Percentiles rank a stretch among this genome's conserved stretches.
Conservation (phyloP, 73 alveolate species). For the Urostyla sp. region DNA sequence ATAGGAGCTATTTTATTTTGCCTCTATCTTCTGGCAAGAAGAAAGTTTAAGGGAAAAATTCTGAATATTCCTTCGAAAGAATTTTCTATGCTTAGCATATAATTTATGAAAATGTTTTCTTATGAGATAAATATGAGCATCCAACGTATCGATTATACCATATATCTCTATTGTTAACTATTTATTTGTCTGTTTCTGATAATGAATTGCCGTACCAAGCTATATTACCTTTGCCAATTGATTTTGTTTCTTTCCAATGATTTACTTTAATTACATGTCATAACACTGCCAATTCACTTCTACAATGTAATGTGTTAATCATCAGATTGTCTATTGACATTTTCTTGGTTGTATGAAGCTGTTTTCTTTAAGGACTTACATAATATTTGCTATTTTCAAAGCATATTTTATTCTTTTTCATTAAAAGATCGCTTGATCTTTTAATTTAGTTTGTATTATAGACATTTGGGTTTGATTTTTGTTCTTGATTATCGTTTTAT, state of each 20-base stretch:
- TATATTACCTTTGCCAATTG: constrained; percentile 34
- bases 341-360: background rate
- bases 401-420: background rate
- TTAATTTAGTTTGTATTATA: too few relatives aligned
- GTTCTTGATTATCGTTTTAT: too few relatives aligned
- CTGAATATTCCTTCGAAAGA: constrained; percentile 6
- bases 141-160: constrained; percentile 54
- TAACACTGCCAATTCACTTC: constrained; percentile 31
- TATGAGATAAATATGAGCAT: constrained; percentile 1
- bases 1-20: background rate
- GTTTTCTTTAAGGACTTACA: background rate
- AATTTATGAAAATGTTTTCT: constrained; percentile 41
- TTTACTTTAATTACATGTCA: constrained; percentile 22
- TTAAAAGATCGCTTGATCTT: background rate
- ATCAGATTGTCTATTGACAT: background rate
- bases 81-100: constrained; percentile 43
- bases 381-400: background rate
- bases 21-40: constrained; percentile 55
- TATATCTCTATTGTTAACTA: constrained; percentile 15
- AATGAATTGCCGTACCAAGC: constrained; percentile 40
- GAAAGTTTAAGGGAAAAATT: constrained; percentile 53
- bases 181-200: constrained; percentile 29
- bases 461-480: too few relatives aligned
- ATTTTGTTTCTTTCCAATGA: constrained; percentile 35
- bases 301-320: constrained; percentile 47